Conservation (phyloP, 2,329 filamentous ascomycete species). For the Pseudogymnoascus sp. region DNA sequence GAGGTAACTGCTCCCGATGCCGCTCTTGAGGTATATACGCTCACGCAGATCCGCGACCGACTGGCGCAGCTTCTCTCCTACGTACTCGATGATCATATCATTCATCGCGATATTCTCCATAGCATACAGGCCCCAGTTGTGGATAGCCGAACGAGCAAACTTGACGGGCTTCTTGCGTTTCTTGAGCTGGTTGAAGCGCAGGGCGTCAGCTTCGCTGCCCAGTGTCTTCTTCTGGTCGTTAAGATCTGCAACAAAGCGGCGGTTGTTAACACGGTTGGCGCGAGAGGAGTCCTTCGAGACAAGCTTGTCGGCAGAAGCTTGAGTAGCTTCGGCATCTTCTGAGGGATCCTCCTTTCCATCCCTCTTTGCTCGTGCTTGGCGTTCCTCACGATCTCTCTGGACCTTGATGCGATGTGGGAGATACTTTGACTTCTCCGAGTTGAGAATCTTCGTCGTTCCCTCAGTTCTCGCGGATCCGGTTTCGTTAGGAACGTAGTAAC, state of each 20-base stretch:
- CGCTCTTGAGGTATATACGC: slow-evolving; percentile 85
- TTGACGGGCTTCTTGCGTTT: slow-evolving; percentile 99
- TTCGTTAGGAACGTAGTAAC: slow-evolving; percentile 75
- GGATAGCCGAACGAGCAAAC: slow-evolving; percentile 94
- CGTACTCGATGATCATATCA: slow-evolving; percentile 99
- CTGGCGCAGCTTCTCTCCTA: slow-evolving; percentile 93
- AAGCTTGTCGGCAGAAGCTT: slow-evolving; percentile 70
- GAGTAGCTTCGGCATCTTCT: slow-evolving; percentile 62
- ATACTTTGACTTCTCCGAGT: slow-evolving; percentile 97
- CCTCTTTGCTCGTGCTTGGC: slow-evolving; percentile 68
- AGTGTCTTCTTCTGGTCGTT: slow-evolving; percentile 88
- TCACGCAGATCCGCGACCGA: slow-evolving; percentile 96
- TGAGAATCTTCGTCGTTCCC: slow-evolving; percentile 88
- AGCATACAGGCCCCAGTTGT: slow-evolving; percentile 97
- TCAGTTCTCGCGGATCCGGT: slow-evolving; percentile 87
- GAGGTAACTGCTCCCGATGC: slow-evolving; percentile 93
- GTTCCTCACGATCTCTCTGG: slow-evolving; percentile 81
- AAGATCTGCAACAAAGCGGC: slow-evolving; percentile 86
- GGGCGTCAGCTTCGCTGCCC: slow-evolving; percentile 76
- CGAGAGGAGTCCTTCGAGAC: slow-evolving; percentile 84
- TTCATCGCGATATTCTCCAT: slow-evolving; percentile 96
- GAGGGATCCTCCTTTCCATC: slow-evolving; percentile 44
- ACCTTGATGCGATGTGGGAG: slow-evolving; percentile 96
- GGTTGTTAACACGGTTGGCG: slow-evolving; percentile 91
- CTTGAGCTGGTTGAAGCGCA: slow-evolving; percentile 98